These are phyloP conservation scores for Xylaria grammica DNA, from an alignment of 495 filamentous ascomycete species.

Conservation along the genomic window DNA sequence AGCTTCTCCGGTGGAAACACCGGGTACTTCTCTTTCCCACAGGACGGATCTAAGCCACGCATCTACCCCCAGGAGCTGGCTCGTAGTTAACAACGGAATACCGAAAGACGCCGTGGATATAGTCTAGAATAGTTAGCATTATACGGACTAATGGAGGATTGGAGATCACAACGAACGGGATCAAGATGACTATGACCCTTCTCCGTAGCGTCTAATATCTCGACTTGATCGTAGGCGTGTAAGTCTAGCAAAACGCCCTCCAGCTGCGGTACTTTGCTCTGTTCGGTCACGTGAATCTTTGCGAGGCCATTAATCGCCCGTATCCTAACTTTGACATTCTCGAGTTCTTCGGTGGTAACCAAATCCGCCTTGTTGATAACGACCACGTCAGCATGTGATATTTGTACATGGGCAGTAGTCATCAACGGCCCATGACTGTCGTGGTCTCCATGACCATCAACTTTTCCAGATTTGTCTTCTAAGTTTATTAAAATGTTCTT, in stretches of 20 bases:
- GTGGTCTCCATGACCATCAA: constrained; percentile 60
- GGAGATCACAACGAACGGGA: constrained; percentile 50
- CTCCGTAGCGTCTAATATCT: constrained; percentile 64
- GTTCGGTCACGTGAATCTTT: constrained; percentile 78
- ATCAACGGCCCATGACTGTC: constrained; percentile 64
- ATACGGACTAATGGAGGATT: constrained; percentile 2
- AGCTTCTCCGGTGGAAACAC: constrained; percentile 22
- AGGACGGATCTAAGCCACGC: constrained; percentile 81
- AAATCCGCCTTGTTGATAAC: constrained; percentile 95
- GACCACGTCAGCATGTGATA: constrained; percentile 95
- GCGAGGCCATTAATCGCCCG: constrained; percentile 88
- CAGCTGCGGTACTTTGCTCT: constrained; percentile 77
- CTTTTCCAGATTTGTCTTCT: constrained; percentile 71
- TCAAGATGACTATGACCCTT: constrained; percentile 84
- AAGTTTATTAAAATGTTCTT: constrained; percentile 84
- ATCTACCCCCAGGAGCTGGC: constrained; percentile 68
- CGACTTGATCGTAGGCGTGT: constrained; percentile 88
- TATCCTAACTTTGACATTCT: constrained; percentile 68
- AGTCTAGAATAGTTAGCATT: constrained; percentile 57
- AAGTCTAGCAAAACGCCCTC: constrained; percentile 87
- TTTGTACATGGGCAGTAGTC: constrained; percentile 93
- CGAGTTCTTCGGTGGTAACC: constrained; percentile 71
- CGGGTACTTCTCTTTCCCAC: constrained; percentile 77
- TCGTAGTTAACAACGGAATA: constrained; percentile 59
- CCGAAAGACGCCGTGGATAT: constrained; percentile 84